A percentile compares a stretch with the other conserved stretches of the same genome.
Conservation (phyloP, 257 asterid species). For the Nicotiana knightiana region DNA sequence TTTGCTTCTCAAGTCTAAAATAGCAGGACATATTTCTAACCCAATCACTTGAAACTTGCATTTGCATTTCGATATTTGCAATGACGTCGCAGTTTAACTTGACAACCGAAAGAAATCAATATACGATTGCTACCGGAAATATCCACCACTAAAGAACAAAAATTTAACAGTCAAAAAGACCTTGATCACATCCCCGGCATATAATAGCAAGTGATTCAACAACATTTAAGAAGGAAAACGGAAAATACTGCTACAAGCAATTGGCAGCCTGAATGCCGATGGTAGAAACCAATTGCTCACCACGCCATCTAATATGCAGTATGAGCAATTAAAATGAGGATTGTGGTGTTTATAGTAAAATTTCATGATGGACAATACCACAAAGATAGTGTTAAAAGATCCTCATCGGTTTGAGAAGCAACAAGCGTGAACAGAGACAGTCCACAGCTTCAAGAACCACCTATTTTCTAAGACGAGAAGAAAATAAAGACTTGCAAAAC, state of each 20-base stretch:
- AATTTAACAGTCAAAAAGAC: neutral
- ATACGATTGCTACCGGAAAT: neutral
- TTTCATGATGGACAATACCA: neutral
- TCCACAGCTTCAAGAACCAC: neutral
- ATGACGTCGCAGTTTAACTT: neutral
- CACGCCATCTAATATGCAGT: neutral
- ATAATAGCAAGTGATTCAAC: neutral
- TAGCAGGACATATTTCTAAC: neutral
- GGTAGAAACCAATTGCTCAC: neutral
- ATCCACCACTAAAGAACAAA: neutral
- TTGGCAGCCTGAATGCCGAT: neutral
- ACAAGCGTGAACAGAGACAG: neutral
- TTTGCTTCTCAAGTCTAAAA: neutral
- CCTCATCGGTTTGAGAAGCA: slow-evolving; percentile 1
- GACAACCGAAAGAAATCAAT: neutral
- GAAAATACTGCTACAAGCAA: neutral
- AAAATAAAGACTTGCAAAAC: neutral
- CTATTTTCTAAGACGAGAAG: neutral
- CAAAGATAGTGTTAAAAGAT: neutral
- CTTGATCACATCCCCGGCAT: neutral
- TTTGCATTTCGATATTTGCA: neutral
- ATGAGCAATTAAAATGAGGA: neutral
- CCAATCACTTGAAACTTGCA: neutral
- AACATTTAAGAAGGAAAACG: neutral
- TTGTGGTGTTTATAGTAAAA: neutral